These are phyloP conservation scores for Parmelia sp. DNA, from an alignment of 495 filamentous ascomycete genomes.

Conservation along the genomic window DNA sequence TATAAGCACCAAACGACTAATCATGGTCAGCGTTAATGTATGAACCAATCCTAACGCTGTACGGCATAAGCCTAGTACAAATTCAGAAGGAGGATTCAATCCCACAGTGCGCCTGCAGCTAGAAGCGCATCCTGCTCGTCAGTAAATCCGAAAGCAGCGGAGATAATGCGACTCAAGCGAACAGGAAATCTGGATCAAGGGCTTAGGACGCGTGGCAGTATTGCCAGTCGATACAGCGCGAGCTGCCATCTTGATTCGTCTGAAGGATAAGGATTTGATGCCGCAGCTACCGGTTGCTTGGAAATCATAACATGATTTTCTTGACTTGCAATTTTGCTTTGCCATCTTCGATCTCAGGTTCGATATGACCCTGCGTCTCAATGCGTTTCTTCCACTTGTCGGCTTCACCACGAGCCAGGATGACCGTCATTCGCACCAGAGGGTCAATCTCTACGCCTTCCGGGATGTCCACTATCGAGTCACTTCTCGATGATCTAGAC, in stretches of 20 bases:
- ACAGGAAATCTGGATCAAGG: no score
- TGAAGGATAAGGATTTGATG: not conserved
- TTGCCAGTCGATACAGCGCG: no score
- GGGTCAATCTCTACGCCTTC: conserved; percentile 29
- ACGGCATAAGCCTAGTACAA: not conserved
- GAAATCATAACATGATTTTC: conserved; percentile 10
- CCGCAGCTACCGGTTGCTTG: not conserved
- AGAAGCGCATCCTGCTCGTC: not conserved
- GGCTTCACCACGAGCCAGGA: conserved; percentile 78
- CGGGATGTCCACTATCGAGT: conserved; percentile 26
- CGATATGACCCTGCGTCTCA: conserved; percentile 54
- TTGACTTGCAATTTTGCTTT: conserved; percentile 13
- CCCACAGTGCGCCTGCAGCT: no score
- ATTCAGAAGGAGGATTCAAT: not conserved
- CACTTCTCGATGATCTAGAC: conserved; percentile 26
- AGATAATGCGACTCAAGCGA: not conserved
- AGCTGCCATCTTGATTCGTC: not conserved
- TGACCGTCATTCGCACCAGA: conserved; percentile 70
- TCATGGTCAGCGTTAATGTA: not conserved
- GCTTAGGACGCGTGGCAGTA: no score
- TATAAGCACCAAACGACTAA: not conserved
- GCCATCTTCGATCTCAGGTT: conserved; percentile 33
- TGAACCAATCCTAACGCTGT: not conserved
- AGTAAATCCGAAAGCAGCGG: not conserved
- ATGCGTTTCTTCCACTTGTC: conserved; percentile 84